Conservation (phyloP, 768 basidiomycete species). For the Russula sp. region DNA sequence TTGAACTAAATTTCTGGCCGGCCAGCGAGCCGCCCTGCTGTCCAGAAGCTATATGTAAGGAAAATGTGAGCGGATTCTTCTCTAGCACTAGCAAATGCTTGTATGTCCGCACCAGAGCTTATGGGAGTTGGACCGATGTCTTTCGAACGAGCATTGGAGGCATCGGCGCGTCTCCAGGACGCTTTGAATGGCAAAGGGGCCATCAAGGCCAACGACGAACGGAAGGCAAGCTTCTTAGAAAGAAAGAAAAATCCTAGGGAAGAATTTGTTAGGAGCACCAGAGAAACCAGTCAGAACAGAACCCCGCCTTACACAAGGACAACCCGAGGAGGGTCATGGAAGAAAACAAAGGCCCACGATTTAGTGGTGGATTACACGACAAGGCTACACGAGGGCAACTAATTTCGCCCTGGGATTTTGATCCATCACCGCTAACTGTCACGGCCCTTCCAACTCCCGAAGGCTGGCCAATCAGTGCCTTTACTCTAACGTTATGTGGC, state of each 20-base stretch:
- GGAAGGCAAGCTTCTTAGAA: too few relatives aligned
- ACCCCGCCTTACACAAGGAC: background rate
- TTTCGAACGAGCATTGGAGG: background rate
- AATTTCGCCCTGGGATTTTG: too few relatives aligned
- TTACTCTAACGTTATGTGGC: too few relatives aligned
- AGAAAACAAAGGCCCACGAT: background rate
- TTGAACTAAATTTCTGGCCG: background rate
- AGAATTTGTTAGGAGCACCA: background rate
- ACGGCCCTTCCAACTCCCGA: too few relatives aligned
- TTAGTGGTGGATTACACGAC: too few relatives aligned
- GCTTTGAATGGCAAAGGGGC: background rate
- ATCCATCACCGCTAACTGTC: too few relatives aligned
- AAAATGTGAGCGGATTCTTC: background rate
- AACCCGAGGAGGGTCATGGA: background rate
- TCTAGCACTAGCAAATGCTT: background rate
- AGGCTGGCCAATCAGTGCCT: too few relatives aligned
- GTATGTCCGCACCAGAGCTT: background rate
- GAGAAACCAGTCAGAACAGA: background rate
- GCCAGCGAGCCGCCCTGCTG: background rate
- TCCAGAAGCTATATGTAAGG: background rate
- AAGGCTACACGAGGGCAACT: too few relatives aligned
- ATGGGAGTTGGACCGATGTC: background rate
- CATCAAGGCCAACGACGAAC: constrained; percentile 3
- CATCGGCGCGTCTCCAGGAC: constrained; percentile 7
- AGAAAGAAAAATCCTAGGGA: background rate